Base-by-base conservation (phyloP, 2,329 filamentous ascomycete genomes). In the Stemphylium lycopersici region DNA sequence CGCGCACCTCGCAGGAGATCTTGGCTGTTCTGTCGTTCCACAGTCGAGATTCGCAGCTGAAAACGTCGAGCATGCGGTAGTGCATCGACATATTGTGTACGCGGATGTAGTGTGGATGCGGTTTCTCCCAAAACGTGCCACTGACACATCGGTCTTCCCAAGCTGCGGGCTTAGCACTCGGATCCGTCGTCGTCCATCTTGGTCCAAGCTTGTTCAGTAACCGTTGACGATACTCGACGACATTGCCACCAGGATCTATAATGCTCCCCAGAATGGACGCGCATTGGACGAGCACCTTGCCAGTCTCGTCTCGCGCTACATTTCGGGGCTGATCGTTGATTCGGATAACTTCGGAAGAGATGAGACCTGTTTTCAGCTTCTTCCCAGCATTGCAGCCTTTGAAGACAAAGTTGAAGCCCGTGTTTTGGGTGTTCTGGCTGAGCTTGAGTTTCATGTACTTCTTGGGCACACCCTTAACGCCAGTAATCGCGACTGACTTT, bases 31-130 rank as follows among this genome's bases (percentile, higher is more conserved):
- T 40, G 3, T 48, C 8, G 5, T 54, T 54, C 39, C 37, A 48
- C 3, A 54, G 45, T 12, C 45, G 45, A 4, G 45, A 48, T 16
- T 44, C 45, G 7, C 39, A 54, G 18, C 33, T 43, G 18, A 24
- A 20, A n/a, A 54, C n/a, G 31, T 43, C 51, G 12, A 26, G 3
- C 51, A 54, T 44, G 10, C 22, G 38, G 24, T 48, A 48, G 26
- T 48, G 48, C 51, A 54, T 48, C 33, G 51, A 54, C 40, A 34
- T 44, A 26, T 54, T 54, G 36, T 54, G 51, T 3, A n/a, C 20
- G 20, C 45, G 41, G 11, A 48, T 18, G 16, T 22, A 48, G 13
- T 33, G 13, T 10, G n/a, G 45, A 8, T n/a, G 6, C 7, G 51
- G 44, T 3, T 48, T 40, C 15, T 48, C 26, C 51, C 49, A 52